Percentiles rank a stretch among this genome's conserved stretches.
These are phyloP conservation scores for Garcileccinum viscosum DNA, from an alignment of 1,284 basidiomycete species.

Conservation along the genomic window DNA sequence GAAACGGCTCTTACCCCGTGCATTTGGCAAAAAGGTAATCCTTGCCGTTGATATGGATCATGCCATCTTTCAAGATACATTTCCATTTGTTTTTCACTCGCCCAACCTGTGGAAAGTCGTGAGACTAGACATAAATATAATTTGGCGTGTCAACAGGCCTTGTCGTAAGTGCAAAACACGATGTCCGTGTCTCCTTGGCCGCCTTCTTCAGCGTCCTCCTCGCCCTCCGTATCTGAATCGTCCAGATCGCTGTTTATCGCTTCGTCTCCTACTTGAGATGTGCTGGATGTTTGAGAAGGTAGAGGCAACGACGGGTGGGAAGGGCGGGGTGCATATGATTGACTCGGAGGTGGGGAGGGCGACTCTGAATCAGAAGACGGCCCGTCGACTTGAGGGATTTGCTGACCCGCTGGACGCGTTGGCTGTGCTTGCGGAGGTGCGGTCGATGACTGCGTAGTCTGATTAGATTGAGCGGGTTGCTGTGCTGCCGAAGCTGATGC, in stretches of 20 bases:
- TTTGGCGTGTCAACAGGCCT: conserved; percentile 58
- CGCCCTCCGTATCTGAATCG: conserved; percentile 87
- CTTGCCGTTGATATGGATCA: conserved; percentile 95
- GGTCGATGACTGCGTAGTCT: conserved; percentile 5
- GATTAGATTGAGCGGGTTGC: conserved; percentile 19
- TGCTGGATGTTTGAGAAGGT: conserved; percentile 45
- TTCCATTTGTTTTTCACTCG: conserved; percentile 99
- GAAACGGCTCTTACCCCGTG: conserved; percentile 65
- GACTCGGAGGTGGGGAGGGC: conserved; percentile 63
- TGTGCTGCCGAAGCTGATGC: not conserved
- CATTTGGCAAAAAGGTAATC: conserved; percentile 99
- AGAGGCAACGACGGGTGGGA: conserved; percentile 66
- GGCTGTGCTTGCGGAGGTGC: conserved; percentile 23
- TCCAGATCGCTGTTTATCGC: conserved; percentile 97
- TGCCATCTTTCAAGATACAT: conserved; percentile 97
- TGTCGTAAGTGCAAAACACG: conserved; percentile 98
- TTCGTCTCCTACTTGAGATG: conserved; percentile 63
- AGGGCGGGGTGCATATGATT: conserved; percentile 66
- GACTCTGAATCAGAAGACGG: conserved; percentile 65
- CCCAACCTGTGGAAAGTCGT: conserved; percentile 70
- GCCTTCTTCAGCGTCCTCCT: conserved; percentile 76
- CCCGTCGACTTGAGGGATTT: conserved; percentile 75
- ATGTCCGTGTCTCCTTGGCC: conserved; percentile 84
- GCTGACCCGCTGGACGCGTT: conserved; percentile 36
- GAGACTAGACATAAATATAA: not conserved